Conservation (phyloP, 2,329 filamentous ascomycete species). For the Cercospora sp. region DNA sequence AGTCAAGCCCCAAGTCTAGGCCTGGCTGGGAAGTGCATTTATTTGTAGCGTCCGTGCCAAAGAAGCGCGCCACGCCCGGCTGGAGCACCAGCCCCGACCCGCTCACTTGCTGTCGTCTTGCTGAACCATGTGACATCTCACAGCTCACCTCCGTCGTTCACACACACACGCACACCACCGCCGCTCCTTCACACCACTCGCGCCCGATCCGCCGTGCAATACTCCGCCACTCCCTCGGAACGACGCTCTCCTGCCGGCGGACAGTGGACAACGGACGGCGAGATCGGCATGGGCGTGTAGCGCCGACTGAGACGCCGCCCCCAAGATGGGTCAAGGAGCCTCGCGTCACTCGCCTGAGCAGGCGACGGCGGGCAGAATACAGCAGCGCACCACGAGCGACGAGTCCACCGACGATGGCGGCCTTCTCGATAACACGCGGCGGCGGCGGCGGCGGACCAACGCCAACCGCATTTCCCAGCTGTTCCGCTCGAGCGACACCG, state of each 20-base stretch:
- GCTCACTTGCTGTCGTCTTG: not conserved
- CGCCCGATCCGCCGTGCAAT: not conserved
- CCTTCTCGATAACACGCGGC: constrained; percentile 7
- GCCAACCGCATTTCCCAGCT: constrained; percentile 21
- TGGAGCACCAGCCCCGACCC: not conserved
- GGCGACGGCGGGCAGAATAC: not conserved
- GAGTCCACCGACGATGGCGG: constrained; percentile 13
- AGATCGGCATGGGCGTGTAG: constrained; percentile 11
- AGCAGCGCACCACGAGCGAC: constrained; percentile 4
- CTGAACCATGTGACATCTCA: not conserved
- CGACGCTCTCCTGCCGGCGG: not conserved
- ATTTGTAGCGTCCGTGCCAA: not conserved
- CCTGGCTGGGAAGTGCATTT: not conserved
- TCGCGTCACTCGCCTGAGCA: constrained; percentile 10
- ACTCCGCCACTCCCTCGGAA: not conserved
- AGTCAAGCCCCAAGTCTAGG: not conserved
- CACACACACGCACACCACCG: not conserved
- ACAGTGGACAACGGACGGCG: not conserved
- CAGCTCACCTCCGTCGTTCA: constrained; percentile 1
- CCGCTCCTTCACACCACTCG: not conserved
- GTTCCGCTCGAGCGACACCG: constrained; percentile 13
- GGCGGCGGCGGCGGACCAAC: constrained; percentile 14
- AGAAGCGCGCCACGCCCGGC: not conserved
- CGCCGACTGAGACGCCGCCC: constrained; percentile 5
- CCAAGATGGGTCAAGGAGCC: constrained; percentile 15